These are phyloP conservation scores for Cicer arietinum DNA, from an alignment of 306 rosid genomes.

Conservation along the genomic window DNA sequence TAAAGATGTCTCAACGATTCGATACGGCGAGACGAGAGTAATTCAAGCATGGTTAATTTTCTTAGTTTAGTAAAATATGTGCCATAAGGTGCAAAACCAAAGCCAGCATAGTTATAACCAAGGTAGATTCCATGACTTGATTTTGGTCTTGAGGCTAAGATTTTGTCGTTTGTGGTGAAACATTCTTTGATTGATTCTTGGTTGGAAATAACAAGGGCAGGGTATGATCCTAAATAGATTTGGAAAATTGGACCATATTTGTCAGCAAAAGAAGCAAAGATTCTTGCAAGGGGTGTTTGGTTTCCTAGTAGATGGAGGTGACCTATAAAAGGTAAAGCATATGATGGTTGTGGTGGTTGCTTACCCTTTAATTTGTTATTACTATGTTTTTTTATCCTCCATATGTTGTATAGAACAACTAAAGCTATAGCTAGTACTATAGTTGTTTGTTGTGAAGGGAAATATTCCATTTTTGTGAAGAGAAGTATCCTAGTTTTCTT, in stretches of 20 bases:
- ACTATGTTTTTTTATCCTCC: conserved; percentile 27
- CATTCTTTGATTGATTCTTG: conserved; percentile 63
- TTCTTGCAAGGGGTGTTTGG: conserved; percentile 45
- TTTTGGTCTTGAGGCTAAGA: conserved; percentile 52
- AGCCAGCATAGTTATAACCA: conserved; percentile 56
- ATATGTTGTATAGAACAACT: conserved; percentile 37
- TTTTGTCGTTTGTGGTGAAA: conserved; percentile 59
- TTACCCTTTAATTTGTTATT: conserved; percentile 33
- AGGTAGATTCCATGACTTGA: conserved; percentile 56
- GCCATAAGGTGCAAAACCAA: conserved; percentile 62
- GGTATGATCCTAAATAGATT: conserved; percentile 52
- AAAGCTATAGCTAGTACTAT: conserved; percentile 29
- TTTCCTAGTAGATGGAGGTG: conserved; percentile 57
- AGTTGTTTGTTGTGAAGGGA: conserved; percentile 33
- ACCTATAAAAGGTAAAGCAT: conserved; percentile 61
- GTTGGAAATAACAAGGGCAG: conserved; percentile 53
- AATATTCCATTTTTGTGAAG: conserved; percentile 30
- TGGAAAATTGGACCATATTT: conserved; percentile 64
- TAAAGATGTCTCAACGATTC: conserved; percentile 43
- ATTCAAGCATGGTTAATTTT: conserved; percentile 53
- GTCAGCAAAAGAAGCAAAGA: conserved; percentile 52
- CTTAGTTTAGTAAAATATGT: conserved; percentile 50
- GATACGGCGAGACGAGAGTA: conserved; percentile 56
- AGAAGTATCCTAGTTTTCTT: conserved; percentile 1
- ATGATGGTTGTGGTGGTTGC: conserved; percentile 51